A percentile compares a stretch with the other conserved stretches of the same genome.
These are phyloP conservation scores for Lepraria neglecta DNA, from an alignment of 495 filamentous ascomycete genomes.

Conservation along the genomic window DNA sequence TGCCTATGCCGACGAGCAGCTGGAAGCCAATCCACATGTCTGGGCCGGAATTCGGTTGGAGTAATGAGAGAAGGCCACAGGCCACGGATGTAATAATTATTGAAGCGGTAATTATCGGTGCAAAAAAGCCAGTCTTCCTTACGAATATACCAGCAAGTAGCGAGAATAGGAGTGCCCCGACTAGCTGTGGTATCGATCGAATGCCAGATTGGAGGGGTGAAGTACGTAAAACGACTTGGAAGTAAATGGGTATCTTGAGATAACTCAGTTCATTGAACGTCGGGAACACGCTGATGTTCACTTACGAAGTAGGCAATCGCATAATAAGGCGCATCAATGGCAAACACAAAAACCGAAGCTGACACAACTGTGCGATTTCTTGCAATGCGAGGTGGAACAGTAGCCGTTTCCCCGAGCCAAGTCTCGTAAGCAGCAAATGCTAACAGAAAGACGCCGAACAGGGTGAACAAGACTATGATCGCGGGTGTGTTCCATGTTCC, in stretches of 20 bases:
- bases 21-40: not conserved
- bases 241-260: not conserved
- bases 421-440: not conserved
- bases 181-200: not conserved
- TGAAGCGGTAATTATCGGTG: not conserved
- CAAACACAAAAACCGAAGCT: not conserved
- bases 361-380: not conserved
- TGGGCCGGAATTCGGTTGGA: not conserved
- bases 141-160: not conserved
- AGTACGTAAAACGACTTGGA: not conserved
- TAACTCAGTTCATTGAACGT: not conserved
- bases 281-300: not conserved
- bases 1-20: not conserved
- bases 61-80: conserved; percentile 30
- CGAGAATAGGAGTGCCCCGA: not conserved
- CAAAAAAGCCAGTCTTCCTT: not conserved
- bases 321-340: not conserved
- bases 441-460: not conserved
- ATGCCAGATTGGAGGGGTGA: not conserved
- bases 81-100: conserved; percentile 14
- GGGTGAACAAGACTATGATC: not conserved
- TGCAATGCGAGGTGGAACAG: not conserved
- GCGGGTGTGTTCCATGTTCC: conserved; percentile 20
- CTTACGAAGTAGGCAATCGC: not conserved
- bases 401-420: not conserved